Percentiles rank a stretch among this genome's conserved stretches.
phyloP scores from a whole-genome alignment of 345 rosid genomes.

The Corymbia maculata region DNA sequence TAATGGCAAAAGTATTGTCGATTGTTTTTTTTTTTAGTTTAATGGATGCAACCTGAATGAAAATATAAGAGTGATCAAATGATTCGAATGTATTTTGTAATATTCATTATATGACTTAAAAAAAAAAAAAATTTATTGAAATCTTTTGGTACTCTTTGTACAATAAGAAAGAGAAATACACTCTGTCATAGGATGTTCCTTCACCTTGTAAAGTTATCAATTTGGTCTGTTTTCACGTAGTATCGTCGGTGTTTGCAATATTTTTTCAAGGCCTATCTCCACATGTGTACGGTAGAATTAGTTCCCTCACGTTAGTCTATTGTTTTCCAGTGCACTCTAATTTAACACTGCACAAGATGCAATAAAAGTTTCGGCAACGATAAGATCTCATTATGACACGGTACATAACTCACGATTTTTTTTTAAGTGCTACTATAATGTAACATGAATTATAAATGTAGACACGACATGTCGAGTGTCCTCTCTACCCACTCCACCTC shows the following conservation, averaged over 20 bases:
- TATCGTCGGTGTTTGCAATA: neutral
- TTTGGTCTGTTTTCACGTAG: neutral
- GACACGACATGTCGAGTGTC: rapidly evolving
- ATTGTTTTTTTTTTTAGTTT: rapidly evolving
- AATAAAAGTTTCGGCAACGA: neutral
- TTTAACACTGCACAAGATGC: neutral
- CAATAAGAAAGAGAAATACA: neutral
- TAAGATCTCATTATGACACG: neutral
- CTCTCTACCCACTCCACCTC: neutral
- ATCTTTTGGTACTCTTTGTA: neutral
- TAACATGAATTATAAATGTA: neutral
- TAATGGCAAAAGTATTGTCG: neutral
- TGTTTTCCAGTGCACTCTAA: neutral
- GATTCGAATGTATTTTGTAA: too few relatives aligned
- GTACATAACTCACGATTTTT: neutral
- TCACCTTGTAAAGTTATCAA: neutral
- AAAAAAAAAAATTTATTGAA: too few relatives aligned
- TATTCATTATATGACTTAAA: neutral
- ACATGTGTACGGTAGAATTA: neutral
- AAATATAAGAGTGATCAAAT: too few relatives aligned
- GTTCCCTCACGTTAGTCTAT: neutral
- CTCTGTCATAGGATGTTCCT: rapidly evolving
- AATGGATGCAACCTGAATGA: neutral
- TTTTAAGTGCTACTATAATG: rapidly evolving
- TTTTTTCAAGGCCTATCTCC: neutral